Conservation (phyloP, 1,284 basidiomycete species). For the Tylopilus orsonianus region DNA sequence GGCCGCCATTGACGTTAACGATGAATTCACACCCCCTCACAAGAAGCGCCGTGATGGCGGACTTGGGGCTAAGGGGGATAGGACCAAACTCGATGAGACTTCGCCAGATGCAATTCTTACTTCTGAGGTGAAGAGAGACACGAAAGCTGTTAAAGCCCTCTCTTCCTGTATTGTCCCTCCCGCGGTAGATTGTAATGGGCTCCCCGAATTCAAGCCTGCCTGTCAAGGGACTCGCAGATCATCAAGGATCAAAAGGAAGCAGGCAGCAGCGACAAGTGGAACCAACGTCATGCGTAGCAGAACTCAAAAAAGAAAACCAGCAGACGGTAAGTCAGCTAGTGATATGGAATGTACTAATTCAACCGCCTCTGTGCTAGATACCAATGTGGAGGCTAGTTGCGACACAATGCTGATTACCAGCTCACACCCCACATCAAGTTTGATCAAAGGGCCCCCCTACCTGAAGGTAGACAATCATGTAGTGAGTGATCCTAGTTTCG, state of each 20-base stretch:
- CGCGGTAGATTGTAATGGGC: conserved; percentile 14
- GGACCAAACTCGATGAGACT: conserved; percentile 1
- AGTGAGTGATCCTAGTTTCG: conserved; percentile 14
- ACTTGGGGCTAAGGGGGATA: background rate
- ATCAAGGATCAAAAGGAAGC: conserved; percentile 22
- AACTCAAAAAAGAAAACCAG: conserved; percentile 9
- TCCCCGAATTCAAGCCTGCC: conserved; percentile 8
- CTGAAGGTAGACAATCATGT: background rate
- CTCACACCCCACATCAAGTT: background rate
- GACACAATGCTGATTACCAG: background rate
- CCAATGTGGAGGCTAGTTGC: background rate
- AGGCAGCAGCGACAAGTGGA: background rate
- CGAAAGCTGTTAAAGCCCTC: conserved; percentile 17
- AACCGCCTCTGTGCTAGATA: background rate
- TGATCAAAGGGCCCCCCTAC: background rate
- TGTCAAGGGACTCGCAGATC: conserved; percentile 19
- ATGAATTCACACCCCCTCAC: conserved; percentile 18
- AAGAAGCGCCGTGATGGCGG: conserved; percentile 27
- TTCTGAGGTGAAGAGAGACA: conserved; percentile 11
- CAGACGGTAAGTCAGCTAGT: background rate
- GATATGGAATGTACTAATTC: background rate
- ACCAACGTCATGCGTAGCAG: conserved; percentile 4
- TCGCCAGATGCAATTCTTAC: conserved; percentile 1
- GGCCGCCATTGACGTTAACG: conserved; percentile 14
- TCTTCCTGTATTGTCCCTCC: conserved; percentile 6